Percentiles rank a stretch among this genome's conserved stretches.
These are phyloP conservation scores for Salinomyces thailandicus DNA, from an alignment of 2,329 filamentous ascomycete species.

Conservation along the genomic window DNA sequence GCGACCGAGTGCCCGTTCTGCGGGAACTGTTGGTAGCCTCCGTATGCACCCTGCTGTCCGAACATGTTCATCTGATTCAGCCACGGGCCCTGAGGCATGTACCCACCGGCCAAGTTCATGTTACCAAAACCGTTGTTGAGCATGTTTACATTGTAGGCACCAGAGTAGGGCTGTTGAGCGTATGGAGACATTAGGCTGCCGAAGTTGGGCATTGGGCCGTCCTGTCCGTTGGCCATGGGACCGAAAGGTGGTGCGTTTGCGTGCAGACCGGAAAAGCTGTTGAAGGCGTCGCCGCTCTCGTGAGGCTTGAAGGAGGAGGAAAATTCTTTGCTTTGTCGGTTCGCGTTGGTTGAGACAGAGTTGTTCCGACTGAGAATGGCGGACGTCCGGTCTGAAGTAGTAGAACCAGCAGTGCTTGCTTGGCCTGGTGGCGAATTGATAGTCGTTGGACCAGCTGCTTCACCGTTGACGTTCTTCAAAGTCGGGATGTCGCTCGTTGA, in stretches of 20 bases:
- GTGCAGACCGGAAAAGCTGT: slow-evolving; percentile 64
- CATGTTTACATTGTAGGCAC: slow-evolving; percentile 48
- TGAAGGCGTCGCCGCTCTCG: slow-evolving; percentile 40
- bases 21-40: slow-evolving; percentile 43
- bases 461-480: slow-evolving; percentile 54
- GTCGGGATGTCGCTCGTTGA: slow-evolving; percentile 85
- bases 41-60: slow-evolving; percentile 42
- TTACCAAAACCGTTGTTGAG: slow-evolving; percentile 59
- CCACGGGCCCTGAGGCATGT: slow-evolving; percentile 32
- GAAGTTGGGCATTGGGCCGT: slow-evolving; percentile 14
- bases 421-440: slow-evolving; percentile 19
- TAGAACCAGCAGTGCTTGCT: slow-evolving; percentile 12
- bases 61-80: slow-evolving; percentile 10
- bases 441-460: slow-evolving; percentile 39
- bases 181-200: slow-evolving; percentile 20
- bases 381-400: slow-evolving; percentile 31
- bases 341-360: slow-evolving; percentile 53
- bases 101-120: slow-evolving; percentile 44
- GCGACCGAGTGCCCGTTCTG: slow-evolving; percentile 34
- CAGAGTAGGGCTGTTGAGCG: slow-evolving; percentile 31
- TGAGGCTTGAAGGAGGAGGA: slow-evolving; percentile 41
- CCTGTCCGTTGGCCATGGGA: slow-evolving; percentile 32
- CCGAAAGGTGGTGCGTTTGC: slow-evolving; percentile 72
- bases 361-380: slow-evolving; percentile 37
- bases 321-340: slow-evolving; percentile 64